Evolutionary conservation across 2,329 filamentous ascomycete genomes (phyloP).

Genomic region (Graphilbum ipis-grandicollis): DNA sequence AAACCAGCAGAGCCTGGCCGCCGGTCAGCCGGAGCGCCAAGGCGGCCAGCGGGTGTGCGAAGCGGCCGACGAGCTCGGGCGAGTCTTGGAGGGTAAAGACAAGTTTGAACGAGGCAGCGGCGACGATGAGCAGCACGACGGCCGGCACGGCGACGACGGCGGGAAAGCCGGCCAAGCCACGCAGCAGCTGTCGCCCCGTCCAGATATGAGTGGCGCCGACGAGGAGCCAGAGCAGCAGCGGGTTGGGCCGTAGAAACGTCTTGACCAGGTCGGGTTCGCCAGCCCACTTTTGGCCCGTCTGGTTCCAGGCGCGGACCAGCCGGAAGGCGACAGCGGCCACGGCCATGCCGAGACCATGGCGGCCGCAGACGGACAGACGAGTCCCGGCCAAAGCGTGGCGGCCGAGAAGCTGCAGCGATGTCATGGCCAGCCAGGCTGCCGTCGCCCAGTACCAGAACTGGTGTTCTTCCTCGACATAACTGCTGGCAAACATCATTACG

Average conservation of each 20-base stretch:
- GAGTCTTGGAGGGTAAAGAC: constrained; percentile 78
- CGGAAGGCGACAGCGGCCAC: constrained; percentile 45
- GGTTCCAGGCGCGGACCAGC: constrained; percentile 71
- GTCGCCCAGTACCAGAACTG: constrained; percentile 96
- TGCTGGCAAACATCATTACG: constrained; percentile 92
- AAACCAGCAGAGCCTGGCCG: constrained; percentile 22
- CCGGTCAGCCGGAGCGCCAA: constrained; percentile 20
- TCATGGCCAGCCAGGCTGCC: constrained; percentile 44
- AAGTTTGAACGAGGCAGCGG: constrained; percentile 71
- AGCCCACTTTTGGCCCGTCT: constrained; percentile 90
- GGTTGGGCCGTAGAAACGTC: constrained; percentile 45
- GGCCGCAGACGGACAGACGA: too few relatives aligned
- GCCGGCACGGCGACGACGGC: constrained; percentile 21
- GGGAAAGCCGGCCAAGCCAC: constrained; percentile 22
- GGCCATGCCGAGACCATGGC: too few relatives aligned
- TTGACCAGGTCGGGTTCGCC: constrained; percentile 80
- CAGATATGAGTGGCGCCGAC: constrained; percentile 53
- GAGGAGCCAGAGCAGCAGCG: constrained; percentile 55
- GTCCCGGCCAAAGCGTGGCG: neutral
- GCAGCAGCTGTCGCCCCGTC: constrained; percentile 28
- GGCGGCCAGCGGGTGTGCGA: constrained; percentile 22
- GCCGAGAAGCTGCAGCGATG: constrained; percentile 4
- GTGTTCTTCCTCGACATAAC: constrained; percentile 95
- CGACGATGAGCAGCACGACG: constrained; percentile 19
- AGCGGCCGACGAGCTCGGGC: constrained; percentile 52